Percentiles rank a stretch among this genome's conserved stretches.
phyloP scores from a whole-genome alignment of 78 protist species.

The Diacronema lutheri region DNA sequence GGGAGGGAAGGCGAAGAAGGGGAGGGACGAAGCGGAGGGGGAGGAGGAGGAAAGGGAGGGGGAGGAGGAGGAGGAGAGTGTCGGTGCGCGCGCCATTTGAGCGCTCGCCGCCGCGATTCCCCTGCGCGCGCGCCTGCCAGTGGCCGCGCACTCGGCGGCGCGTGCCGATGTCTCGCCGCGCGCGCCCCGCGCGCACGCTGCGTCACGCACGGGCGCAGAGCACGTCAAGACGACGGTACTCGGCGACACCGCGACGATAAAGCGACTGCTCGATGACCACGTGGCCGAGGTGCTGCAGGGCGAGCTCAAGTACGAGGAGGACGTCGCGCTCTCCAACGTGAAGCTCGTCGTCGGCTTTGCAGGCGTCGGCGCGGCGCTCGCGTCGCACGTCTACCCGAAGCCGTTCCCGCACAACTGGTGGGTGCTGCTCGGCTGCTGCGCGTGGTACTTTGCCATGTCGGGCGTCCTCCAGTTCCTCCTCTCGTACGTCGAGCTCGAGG shows the following conservation, averaged over 20 bases:
- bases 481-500: conserved; percentile 9
- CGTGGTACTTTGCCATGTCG: not conserved
- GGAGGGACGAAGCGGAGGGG: no score
- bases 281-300: not conserved
- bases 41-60: no score
- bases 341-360: conserved; percentile 12
- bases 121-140: no score
- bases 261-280: conserved; percentile 4
- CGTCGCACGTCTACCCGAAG: not conserved
- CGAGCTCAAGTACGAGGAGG: not conserved
- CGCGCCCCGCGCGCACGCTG: no score
- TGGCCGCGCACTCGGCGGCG: no score
- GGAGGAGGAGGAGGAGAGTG: no score
- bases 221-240: not conserved
- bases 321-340: not conserved
- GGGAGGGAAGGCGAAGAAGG: no score
- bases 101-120: no score
- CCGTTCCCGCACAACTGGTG: conserved; percentile 8
- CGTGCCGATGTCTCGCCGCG: no score
- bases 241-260: not conserved
- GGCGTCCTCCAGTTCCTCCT: conserved; percentile 5
- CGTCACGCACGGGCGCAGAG: no score
- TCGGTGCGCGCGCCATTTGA: no score
- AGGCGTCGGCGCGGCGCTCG: not conserved
- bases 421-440: not conserved